Evolutionary conservation across 306 rosid species (phyloP).

Genomic region (Pyrus pyrifolia): DNA sequence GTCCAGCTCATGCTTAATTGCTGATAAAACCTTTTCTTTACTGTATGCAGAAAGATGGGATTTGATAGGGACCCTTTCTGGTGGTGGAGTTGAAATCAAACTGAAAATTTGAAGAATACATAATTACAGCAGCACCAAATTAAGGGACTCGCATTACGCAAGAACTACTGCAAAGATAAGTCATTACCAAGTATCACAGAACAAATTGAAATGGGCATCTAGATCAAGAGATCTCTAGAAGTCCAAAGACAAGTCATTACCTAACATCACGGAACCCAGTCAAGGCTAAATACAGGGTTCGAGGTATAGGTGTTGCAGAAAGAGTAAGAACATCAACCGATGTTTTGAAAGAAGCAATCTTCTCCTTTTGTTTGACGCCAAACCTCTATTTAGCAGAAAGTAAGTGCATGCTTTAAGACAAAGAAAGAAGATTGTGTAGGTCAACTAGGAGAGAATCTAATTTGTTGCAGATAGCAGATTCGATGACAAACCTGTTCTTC

Average conservation of each 20-base stretch:
- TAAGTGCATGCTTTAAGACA: slow-evolving; percentile 16
- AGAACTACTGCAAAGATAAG: background rate
- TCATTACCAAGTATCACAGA: background rate
- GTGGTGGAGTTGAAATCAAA: slow-evolving; percentile 95
- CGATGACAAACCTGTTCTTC: slow-evolving; percentile 77
- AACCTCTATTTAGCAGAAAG: slow-evolving; percentile 55
- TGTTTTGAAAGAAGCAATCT: slow-evolving; percentile 88
- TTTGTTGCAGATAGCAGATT: slow-evolving; percentile 13
- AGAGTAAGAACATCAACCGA: slow-evolving; percentile 89
- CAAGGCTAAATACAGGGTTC: slow-evolving; percentile 92
- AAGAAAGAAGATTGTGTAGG: slow-evolving; percentile 1
- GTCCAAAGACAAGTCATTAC: slow-evolving; percentile 35
- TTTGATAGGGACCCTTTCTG: slow-evolving; percentile 90
- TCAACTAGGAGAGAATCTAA: slow-evolving; percentile 9
- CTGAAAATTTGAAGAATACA: slow-evolving; percentile 37
- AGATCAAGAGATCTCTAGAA: background rate
- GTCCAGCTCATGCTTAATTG: slow-evolving; percentile 74
- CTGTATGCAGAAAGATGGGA: slow-evolving; percentile 78
- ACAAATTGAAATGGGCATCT: background rate
- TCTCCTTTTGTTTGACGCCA: slow-evolving; percentile 98
- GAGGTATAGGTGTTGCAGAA: slow-evolving; percentile 94
- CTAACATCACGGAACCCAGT: slow-evolving; percentile 98
- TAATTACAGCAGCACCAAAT: slow-evolving; percentile 9
- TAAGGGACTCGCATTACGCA: slow-evolving; percentile 7
- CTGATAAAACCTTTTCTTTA: slow-evolving; percentile 61